Evolutionary conservation across 208 protist species (phyloP).

Genomic region (Acanthamoeba royreba): DNA sequence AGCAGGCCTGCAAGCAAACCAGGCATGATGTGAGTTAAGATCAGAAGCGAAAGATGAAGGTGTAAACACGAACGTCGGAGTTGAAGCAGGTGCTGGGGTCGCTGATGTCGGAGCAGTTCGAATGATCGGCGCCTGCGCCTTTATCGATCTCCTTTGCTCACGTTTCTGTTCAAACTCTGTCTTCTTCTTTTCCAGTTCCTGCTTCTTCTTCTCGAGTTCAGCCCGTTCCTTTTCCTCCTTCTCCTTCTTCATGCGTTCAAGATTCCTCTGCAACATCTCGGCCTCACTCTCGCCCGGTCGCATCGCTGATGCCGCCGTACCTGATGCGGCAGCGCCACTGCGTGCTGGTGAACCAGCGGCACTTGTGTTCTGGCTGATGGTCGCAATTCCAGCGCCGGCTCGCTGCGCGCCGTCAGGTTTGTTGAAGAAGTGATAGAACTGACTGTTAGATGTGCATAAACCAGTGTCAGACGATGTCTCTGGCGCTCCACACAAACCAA

Average conservation of each 20-base stretch:
- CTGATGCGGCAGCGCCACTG: neutral
- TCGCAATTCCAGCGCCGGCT: neutral
- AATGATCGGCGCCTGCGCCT: neutral
- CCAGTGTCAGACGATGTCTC: neutral
- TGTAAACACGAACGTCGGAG: too few relatives aligned
- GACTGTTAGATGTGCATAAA: neutral
- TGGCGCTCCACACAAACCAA: neutral
- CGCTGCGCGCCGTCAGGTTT: neutral
- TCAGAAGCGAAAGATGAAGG: too few relatives aligned
- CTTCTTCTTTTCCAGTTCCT: conserved; percentile 30
- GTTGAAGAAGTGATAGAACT: conserved; percentile 36
- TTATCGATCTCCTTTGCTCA: neutral
- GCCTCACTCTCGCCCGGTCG: neutral
- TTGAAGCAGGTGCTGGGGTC: neutral
- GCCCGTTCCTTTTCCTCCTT: conserved; percentile 6
- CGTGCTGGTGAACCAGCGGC: neutral
- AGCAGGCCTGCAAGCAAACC: too few relatives aligned
- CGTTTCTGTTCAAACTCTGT: neutral
- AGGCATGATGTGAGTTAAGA: too few relatives aligned
- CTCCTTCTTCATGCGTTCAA: neutral
- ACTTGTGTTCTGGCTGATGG: neutral
- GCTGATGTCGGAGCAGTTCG: neutral
- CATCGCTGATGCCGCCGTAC: neutral
- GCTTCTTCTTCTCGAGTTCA: neutral
- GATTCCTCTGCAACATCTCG: neutral